Evolutionary conservation across 345 rosid genomes (phyloP).

Genomic region (Punica granatum): DNA sequence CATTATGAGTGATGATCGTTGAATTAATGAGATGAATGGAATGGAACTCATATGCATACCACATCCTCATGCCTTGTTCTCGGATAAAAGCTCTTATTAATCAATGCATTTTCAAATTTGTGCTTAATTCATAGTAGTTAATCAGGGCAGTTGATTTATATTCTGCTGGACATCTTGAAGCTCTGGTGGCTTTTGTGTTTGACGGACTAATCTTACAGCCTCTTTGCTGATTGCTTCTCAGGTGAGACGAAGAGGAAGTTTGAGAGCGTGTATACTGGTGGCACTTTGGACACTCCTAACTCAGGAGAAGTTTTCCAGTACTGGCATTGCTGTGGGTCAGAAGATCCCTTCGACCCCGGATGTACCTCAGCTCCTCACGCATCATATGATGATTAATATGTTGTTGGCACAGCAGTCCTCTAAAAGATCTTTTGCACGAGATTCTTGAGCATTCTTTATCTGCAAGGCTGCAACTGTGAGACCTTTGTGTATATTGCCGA

Average conservation of each 20-base stretch:
- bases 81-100: neutral
- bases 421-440: neutral
- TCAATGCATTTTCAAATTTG: neutral
- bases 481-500: neutral
- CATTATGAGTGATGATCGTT: neutral
- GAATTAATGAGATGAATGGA: neutral
- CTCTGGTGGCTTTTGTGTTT: neutral
- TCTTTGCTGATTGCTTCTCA: conserved; percentile 12
- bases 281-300: conserved; percentile 76
- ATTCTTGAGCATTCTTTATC: neutral
- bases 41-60: neutral
- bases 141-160: neutral
- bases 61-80: neutral
- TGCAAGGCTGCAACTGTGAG: neutral
- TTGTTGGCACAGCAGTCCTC: neutral
- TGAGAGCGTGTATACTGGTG: conserved; percentile 75
- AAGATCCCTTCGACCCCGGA: conserved; percentile 83
- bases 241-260: conserved; percentile 97
- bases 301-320: conserved; percentile 65
- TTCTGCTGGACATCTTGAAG: neutral
- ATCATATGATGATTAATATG: conserved; percentile 66
- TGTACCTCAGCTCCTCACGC: conserved; percentile 77
- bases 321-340: conserved; percentile 97
- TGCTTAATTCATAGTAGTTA: neutral
- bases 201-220: neutral